Evolutionary conservation across 2,329 filamentous ascomycete species (phyloP), one percentile per base, ranked within the genome.

Genomic region (Helotiales sp.): DNA sequence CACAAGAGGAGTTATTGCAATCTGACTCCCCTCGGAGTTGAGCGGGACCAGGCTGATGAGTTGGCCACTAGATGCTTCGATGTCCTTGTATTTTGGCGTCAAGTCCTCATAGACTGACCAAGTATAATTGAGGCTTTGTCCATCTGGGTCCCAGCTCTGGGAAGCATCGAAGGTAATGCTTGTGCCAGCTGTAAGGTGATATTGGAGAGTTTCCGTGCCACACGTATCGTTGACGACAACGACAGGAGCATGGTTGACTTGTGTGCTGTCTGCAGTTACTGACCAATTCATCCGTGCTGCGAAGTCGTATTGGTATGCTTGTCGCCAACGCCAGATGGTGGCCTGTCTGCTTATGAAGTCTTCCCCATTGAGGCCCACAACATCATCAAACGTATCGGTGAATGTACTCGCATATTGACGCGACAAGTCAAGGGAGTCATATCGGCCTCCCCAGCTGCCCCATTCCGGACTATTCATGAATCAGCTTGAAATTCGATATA

Each of bases 291-390:
- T 80, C 25, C 72, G 70, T 24, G 73, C 80, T 9, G 72, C 79
- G 65, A 77, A 82, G 54, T 81, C 79, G 48, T 77, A 76, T 66
- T 81, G 79, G 56, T 77, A 82, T 0, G 79, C 77, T 52, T 76
- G 70, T 13, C 79, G 67, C 80, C 79, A 82, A n/a, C 79, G 71
- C 79, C 80, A 82, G 30, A 82, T 77, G 0, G 77, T 79, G 2
- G 78, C 78, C 22, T 80, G 75, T 49, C 77, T 80, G 34, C 69
- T 71, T 31, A 66, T 65, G 55, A 70, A 69, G 2, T 52, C 67
- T 29, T 67, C 62, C 3, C 71, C 70, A 57, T 75, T 61, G 24
- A 58, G 24, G 2, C 74, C 74, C n/a, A 69, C 53, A 5, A 73
- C 72, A 1, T 60, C 59, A 58, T 77, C 75, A 1, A 64, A 60